These are phyloP conservation scores for Blastobotrys proliferans DNA, from an alignment of 1,139 yeast genomes.

Conservation along the genomic window DNA sequence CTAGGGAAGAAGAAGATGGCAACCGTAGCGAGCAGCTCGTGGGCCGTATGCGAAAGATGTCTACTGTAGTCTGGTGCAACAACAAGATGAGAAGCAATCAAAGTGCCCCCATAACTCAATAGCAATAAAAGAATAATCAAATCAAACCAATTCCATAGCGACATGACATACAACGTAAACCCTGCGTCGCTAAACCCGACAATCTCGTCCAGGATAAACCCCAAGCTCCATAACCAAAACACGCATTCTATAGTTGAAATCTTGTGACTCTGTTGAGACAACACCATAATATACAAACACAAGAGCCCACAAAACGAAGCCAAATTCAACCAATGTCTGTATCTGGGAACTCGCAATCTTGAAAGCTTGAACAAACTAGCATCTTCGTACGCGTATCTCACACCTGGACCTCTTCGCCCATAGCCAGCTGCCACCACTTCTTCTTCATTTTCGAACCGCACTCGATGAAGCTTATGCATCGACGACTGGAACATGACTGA, in stretches of 20 bases:
- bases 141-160: conserved; percentile 40
- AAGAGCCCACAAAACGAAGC: conserved; percentile 39
- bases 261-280: conserved; percentile 25
- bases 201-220: conserved; percentile 38
- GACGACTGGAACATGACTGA: conserved; percentile 40
- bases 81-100: conserved; percentile 6
- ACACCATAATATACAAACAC: conserved; percentile 32
- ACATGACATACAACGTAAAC: conserved; percentile 35
- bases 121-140: conserved; percentile 32
- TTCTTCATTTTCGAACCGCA: conserved; percentile 27
- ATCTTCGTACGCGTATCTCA: conserved; percentile 35
- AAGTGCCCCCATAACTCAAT: conserved; percentile 25
- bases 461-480: conserved; percentile 38
- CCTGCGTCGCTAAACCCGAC: conserved; percentile 38
- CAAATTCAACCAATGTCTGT: conserved; percentile 39
- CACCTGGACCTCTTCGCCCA: conserved; percentile 37
- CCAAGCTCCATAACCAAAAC: conserved; percentile 37
- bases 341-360: conserved; percentile 38
- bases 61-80: background rate
- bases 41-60: conserved; percentile 31
- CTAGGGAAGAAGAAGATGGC: conserved; percentile 56
- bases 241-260: conserved; percentile 27
- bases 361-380: conserved; percentile 38
- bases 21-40: conserved; percentile 45
- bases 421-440: conserved; percentile 27